phyloP scores from a whole-genome alignment of 495 filamentous ascomycete genomes.

The Cudoniella acicularis region DNA sequence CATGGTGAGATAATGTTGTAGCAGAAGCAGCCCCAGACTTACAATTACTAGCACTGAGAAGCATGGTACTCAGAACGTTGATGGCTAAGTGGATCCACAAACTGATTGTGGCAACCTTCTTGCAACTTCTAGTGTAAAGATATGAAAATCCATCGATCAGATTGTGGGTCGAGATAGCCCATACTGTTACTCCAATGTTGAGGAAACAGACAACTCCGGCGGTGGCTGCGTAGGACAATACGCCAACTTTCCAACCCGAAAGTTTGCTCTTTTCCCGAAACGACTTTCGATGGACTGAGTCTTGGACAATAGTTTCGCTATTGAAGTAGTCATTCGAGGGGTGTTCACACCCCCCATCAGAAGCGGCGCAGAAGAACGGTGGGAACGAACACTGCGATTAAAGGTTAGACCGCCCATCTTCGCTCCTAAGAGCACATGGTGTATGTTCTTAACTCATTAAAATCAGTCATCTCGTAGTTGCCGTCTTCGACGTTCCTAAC shows the following conservation, averaged over 20 bases:
- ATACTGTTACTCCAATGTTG: constrained; percentile 10
- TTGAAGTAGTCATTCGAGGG: too few species aligned
- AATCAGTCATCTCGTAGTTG: too few species aligned
- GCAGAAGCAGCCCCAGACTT: not conserved
- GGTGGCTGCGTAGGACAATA: constrained; percentile 9
- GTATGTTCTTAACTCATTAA: too few species aligned
- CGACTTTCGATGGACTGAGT: too few species aligned
- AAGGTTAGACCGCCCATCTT: too few species aligned
- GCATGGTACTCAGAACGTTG: constrained; percentile 33
- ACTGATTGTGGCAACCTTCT: constrained; percentile 19
- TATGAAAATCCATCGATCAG: constrained; percentile 1
- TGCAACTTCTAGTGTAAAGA: constrained; percentile 19
- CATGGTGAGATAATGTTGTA: not conserved
- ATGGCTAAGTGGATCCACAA: constrained; percentile 33
- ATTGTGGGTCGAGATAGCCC: constrained; percentile 7
- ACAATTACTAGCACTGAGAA: constrained; percentile 40
- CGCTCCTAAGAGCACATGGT: too few species aligned
- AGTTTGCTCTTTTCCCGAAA: not conserved
- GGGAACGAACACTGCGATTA: too few species aligned
- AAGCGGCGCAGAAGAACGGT: too few species aligned
- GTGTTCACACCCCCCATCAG: too few species aligned
- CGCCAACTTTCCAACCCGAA: constrained; percentile 17
- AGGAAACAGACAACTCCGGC: constrained; percentile 6
- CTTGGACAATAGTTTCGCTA: too few species aligned
- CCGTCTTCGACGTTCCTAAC: too few species aligned